Base-by-base conservation (phyloP, 176 grass and related monocot species). In the Aegilops speltoides region DNA sequence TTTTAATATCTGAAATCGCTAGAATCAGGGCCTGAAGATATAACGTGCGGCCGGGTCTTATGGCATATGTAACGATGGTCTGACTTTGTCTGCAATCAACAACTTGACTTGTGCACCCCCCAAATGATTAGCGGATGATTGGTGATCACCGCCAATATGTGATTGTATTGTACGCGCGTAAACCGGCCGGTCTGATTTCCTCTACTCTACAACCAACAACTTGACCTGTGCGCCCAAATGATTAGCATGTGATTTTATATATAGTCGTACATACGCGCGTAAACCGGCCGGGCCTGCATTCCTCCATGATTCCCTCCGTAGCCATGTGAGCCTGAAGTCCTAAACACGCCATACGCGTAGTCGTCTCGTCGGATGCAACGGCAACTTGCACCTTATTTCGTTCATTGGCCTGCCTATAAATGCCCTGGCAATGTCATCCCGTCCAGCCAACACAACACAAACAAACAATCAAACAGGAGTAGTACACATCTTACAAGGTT, bases 371-470 rank as follows among this genome's bases (percentile, higher is more conserved):
- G 31, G 31, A 29, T 29, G 29, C 29, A 29, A 29, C 29, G 29
- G 29, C 29, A 29, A 29, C 29, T 29, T 29, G 29, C 31, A 31
- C 31, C 31, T 31, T 3, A 31, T 31, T 31, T 31, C 8, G 33
- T 3, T 1, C 2, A 5, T 59, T 28, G 23, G 62, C 62, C 65
- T 5, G 75, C 36, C 85, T 87, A 90, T 90, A 90, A 87, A 84
- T 82, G 20, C 64, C 28, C 71, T 26, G 78, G 78, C 78, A 54
- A 63, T 40, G 22, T 45, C 72, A 65, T 24, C 54, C 73, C 29
- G 3, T 3, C 31, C 5, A 6, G 36, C 45, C 80, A 87, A 6
- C 36, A 37, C 37, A 65, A n/a, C 73, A 41, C 65, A 87, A 41
- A 10, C 41, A 45, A 6, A 25, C 66, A 87, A 31, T 31, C 31